Conservation (phyloP, 192 early-diverging fungal species). For the Coemansia sp. region DNA sequence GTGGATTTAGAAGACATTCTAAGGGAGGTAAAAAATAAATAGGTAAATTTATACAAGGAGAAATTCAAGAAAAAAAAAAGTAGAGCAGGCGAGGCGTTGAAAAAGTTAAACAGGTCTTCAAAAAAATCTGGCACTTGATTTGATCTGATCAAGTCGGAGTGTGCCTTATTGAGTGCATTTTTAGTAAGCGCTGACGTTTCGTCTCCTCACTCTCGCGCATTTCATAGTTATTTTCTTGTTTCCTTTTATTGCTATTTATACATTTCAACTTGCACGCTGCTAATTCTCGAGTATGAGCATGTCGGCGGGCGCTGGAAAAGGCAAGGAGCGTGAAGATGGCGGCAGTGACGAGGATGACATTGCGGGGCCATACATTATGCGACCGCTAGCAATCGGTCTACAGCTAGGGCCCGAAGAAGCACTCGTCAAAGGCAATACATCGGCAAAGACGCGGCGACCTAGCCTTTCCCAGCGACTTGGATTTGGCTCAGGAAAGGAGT, state of each 20-base stretch:
- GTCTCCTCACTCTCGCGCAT: neutral
- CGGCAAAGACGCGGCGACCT: conserved; percentile 32
- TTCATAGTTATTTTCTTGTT: neutral
- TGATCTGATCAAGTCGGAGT: conserved; percentile 7
- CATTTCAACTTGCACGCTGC: neutral
- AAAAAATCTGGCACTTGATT: conserved; percentile 5
- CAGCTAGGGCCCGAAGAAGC: conserved; percentile 16
- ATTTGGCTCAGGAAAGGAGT: conserved; percentile 7
- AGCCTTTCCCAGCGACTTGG: conserved; percentile 55
- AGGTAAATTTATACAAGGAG: neutral
- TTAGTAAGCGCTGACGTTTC: neutral
- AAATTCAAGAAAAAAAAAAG: neutral
- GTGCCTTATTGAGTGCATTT: neutral
- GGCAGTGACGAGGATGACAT: neutral
- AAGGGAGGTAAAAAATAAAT: neutral
- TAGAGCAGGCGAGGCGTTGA: neutral
- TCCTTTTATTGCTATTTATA: neutral
- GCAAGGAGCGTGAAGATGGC: conserved; percentile 5
- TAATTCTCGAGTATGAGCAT: conserved; percentile 2
- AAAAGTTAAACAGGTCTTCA: neutral
- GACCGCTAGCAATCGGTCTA: conserved; percentile 29
- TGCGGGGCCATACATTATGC: conserved; percentile 27
- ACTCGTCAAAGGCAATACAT: neutral
- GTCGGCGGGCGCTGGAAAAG: neutral
- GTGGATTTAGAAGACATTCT: neutral